Percentiles rank a stretch among this genome's conserved stretches.
phyloP scores from a whole-genome alignment of 345 rosid species.

The Diplotaxis tenuifolia region DNA sequence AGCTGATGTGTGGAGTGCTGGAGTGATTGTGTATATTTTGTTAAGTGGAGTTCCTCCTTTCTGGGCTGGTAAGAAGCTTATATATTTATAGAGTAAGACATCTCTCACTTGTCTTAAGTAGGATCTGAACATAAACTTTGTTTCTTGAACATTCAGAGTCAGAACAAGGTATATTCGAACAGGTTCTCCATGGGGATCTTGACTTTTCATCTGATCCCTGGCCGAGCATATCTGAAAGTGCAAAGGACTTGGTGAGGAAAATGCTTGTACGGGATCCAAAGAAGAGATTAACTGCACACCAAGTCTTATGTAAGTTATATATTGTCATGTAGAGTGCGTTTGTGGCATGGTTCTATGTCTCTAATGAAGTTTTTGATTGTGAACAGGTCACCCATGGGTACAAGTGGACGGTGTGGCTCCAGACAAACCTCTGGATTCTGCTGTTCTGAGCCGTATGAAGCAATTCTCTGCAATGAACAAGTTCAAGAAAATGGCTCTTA shows the following conservation, averaged over 20 bases:
- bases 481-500: slow-evolving; percentile 82
- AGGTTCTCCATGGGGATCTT: slow-evolving; percentile 80
- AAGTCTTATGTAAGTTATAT: slow-evolving; percentile 69
- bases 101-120: not conserved
- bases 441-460: slow-evolving; percentile 80
- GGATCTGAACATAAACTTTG: not conserved
- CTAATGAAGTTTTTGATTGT: slow-evolving; percentile 6
- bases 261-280: slow-evolving; percentile 85
- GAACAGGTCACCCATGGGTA: slow-evolving; percentile 89
- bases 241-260: slow-evolving; percentile 76
- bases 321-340: slow-evolving; percentile 7
- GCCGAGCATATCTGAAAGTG: slow-evolving; percentile 85
- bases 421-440: slow-evolving; percentile 85
- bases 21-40: slow-evolving; percentile 80
- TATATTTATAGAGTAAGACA: not conserved
- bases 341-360: not conserved
- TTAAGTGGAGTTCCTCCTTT: slow-evolving; percentile 95
- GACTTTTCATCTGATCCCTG: slow-evolving; percentile 84
- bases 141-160: slow-evolving; percentile 43
- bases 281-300: slow-evolving; percentile 70
- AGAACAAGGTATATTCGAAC: slow-evolving; percentile 84
- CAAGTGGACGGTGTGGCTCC: slow-evolving; percentile 83
- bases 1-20: slow-evolving; percentile 97
- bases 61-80: slow-evolving; percentile 70
- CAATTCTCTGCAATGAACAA: slow-evolving; percentile 92